Evolutionary conservation across 129 eudicot species (phyloP), one percentile per base, ranked within the genome.

Genomic region (Heracleum sosnowskyi): DNA sequence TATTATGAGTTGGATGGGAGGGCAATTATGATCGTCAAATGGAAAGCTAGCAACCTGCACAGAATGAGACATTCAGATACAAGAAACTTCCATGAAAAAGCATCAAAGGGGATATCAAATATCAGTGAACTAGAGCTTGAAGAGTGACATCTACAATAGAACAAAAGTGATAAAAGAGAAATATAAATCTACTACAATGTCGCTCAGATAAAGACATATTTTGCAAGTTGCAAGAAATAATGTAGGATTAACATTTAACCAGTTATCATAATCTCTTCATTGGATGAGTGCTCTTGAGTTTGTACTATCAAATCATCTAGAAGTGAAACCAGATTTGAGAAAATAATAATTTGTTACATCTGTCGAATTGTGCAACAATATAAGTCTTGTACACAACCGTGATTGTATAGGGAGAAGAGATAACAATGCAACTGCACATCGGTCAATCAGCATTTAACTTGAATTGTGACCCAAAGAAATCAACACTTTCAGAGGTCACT

Each of bases 11-110:
- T 82, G 98, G 81, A 94, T 88, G 39, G 98, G 98, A 71, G 98
- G 98, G 84, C 98, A 94, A 75, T 89, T 94, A 81, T 94, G 98
- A 77, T 94, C 98, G 73, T 94, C 98, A 88, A 91, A 94, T 26
- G 98, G 98, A 82, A 91, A 94, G 83, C 97, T 81, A 78, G 98
- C 98, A 77, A 94, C 96, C 98, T 94, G 97, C 35, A 37, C 69
- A 45, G 55, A n/a, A 11, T 41, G 51, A 76, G 20, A 78, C 18
- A 3, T 63, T 63, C 42, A 64, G 37, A 66, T 31, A 44, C 34
- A 39, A 44, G 37, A 74, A 44, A 74, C 11, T 74, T 15, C 7
- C 4, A 42, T 45, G 20, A 37, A 39, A 74, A 74, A 42, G 60
- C 77, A 4, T 69, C 74, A 34, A 3, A 5, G 8, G 42, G 7